Evolutionary conservation across 768 basidiomycete species (phyloP), one percentile per base, ranked within the genome.

Genomic region (Kwoniella shandongensis): DNA sequence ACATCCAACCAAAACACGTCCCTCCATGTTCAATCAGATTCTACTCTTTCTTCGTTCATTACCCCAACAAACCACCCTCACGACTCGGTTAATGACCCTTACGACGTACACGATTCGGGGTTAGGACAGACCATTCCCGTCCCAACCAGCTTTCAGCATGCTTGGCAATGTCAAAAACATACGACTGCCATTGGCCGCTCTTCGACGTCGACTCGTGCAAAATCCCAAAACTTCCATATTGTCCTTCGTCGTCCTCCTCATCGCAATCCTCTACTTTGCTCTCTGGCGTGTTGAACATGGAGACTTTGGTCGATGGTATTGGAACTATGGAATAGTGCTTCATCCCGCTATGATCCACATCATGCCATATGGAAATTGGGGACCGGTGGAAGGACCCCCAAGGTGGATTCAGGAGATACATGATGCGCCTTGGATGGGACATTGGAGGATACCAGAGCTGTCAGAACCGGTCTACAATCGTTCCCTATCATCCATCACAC

Each of bases 341-440:
- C 52, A 57, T n/a, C 63, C 59, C 10, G 40, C 51, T 2, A 26
- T 65, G 13, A 51, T 51, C 3, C 47, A 57, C 25, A 29, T 61
- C 25, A 22, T 65, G 22, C 63, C 63, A 29, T 18, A 35, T n/a
- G 63, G 59, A 8, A 23, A 38, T 15, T 65, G 51, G 46, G 55
- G 51, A 7, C 51, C 39, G 11, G 42, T 57, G 4, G 52, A 57
- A 15, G 35, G 41, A 17, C 52, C 59, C 1, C 63, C 63, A 17
- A 36, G 63, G 41, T 65, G 54, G 55, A 35, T 65, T 3, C 50
- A 42, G 32, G 59, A 61, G 41, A 59, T 65, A 20, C 44, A 54
- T 42, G 52, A 50, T 25, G 60, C 59, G 13, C 49, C 54, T 10
- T 65, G 63, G 63, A 65, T 65, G 63, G 63, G 63, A 1, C 42